phyloP scores from a whole-genome alignment of 2,329 filamentous ascomycete species.

The Monosporascus sp. region DNA sequence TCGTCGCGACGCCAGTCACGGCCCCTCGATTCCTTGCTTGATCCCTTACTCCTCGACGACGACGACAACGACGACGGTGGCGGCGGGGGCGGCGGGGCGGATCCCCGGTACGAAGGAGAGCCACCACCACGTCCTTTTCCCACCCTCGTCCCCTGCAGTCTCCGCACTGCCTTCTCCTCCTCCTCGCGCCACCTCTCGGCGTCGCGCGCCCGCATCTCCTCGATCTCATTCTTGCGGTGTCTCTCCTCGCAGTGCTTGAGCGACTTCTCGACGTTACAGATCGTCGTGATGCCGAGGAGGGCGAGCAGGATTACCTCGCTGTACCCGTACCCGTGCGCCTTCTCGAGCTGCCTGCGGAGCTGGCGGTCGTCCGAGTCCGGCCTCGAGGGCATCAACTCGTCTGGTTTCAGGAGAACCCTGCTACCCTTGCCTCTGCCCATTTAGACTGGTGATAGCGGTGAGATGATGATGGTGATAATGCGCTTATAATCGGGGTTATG shows the following conservation, averaged over 20 bases:
- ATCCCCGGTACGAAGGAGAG: too few species aligned
- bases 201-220: slow-evolving; percentile 14
- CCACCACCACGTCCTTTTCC: neutral
- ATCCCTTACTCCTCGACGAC: neutral
- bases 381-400: slow-evolving; percentile 29
- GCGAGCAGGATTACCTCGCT: slow-evolving; percentile 24
- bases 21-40: neutral
- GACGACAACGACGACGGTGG: neutral
- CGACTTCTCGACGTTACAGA: slow-evolving; percentile 36
- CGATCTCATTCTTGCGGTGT: slow-evolving; percentile 20
- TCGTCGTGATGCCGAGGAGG: slow-evolving; percentile 31
- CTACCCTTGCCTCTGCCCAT: neutral
- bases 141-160: slow-evolving; percentile 2
- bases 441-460: neutral
- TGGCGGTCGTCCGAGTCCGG: slow-evolving; percentile 33
- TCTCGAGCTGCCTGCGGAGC: slow-evolving; percentile 33
- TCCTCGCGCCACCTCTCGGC: slow-evolving; percentile 11
- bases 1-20: neutral
- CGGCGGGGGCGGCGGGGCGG: too few species aligned
- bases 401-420: slow-evolving; percentile 12
- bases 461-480: neutral
- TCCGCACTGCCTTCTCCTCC: slow-evolving; percentile 6
- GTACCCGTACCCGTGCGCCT: slow-evolving; percentile 37
- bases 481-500: neutral
- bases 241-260: slow-evolving; percentile 27